Percentiles rank a stretch among this genome's conserved stretches.
These are phyloP conservation scores for Mortierella sp. DNA, from an alignment of 371 early-diverging fungal species.

Conservation along the genomic window DNA sequence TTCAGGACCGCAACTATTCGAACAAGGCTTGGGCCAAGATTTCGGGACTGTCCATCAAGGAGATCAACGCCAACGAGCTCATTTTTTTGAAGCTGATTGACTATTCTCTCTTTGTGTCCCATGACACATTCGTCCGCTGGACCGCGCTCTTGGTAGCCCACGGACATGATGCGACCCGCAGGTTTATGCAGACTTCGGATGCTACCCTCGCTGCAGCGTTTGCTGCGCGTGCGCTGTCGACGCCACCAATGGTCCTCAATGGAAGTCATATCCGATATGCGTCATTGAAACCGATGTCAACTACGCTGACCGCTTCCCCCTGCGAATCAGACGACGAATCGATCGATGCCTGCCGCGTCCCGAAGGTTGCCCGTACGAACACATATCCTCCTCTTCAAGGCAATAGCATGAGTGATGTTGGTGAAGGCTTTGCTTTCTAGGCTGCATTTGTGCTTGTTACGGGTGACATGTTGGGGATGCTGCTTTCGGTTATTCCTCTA, in stretches of 20 bases:
- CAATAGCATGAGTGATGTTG: not conserved
- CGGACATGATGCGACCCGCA: conserved; percentile 55
- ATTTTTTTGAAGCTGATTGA: conserved; percentile 75
- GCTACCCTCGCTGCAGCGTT: conserved; percentile 21
- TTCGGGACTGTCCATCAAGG: conserved; percentile 68
- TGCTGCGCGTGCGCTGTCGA: conserved; percentile 20
- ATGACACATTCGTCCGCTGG: conserved; percentile 73
- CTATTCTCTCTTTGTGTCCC: conserved; percentile 74
- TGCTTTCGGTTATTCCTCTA: not conserved
- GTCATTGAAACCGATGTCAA: not conserved
- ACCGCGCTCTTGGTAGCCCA: conserved; percentile 65
- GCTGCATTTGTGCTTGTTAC: conserved; percentile 17
- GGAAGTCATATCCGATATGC: conserved; percentile 33
- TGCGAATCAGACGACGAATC: conserved; percentile 10
- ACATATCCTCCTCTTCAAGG: conserved; percentile 7
- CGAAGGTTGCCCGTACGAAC: conserved; percentile 19
- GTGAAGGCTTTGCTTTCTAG: conserved; percentile 11
- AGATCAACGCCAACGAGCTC: conserved; percentile 76
- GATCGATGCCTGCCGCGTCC: not conserved
- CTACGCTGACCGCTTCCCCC: conserved; percentile 1
- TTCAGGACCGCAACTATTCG: conserved; percentile 78
- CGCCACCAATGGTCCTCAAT: conserved; percentile 35
- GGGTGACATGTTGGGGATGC: too few relatives aligned
- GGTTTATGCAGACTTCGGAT: conserved; percentile 36
- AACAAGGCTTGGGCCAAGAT: conserved; percentile 85